Conservation (phyloP, 2,329 filamentous ascomycete species). For the Fusarium siculi region DNA sequence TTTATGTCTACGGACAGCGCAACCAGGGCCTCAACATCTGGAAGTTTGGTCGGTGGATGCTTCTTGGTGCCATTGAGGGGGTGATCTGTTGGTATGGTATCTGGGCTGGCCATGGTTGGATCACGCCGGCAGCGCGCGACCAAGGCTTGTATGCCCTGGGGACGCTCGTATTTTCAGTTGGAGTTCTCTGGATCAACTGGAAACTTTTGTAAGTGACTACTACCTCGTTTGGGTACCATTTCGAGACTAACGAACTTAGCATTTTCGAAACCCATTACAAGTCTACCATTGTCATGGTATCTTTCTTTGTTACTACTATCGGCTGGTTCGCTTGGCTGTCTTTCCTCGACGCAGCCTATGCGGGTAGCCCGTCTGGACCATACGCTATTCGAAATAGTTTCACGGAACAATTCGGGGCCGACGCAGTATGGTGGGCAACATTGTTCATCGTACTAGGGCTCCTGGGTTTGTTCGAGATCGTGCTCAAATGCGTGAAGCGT, state of each 20-base stretch:
- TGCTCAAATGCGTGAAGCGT: constrained; percentile 62
- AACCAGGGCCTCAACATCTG: constrained; percentile 77
- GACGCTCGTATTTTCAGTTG: constrained; percentile 75
- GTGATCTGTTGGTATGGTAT: constrained; percentile 77
- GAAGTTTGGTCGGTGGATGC: constrained; percentile 81
- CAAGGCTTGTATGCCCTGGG: constrained; percentile 80
- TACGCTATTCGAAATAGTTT: constrained; percentile 79
- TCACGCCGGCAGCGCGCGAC: constrained; percentile 65
- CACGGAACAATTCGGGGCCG: constrained; percentile 71
- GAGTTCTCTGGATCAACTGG: constrained; percentile 76
- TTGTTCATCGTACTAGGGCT: constrained; percentile 71
- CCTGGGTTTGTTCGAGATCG: constrained; percentile 73
- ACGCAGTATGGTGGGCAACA: constrained; percentile 78
- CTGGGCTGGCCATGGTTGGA: constrained; percentile 63
- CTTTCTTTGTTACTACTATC: constrained; percentile 66
- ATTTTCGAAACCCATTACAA: constrained; percentile 84
- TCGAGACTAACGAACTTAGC: constrained; percentile 48
- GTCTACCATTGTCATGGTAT: constrained; percentile 68
- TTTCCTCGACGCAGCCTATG: constrained; percentile 74
- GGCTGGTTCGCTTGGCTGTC: constrained; percentile 82
- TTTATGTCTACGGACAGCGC: constrained; percentile 85
- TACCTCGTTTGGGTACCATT: neutral
- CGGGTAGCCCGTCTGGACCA: constrained; percentile 55
- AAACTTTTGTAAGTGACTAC: constrained; percentile 76
- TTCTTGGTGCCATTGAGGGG: constrained; percentile 77